Conservation (phyloP, 805 yeast species). For the Wickerhamomyces sydowiorum region DNA sequence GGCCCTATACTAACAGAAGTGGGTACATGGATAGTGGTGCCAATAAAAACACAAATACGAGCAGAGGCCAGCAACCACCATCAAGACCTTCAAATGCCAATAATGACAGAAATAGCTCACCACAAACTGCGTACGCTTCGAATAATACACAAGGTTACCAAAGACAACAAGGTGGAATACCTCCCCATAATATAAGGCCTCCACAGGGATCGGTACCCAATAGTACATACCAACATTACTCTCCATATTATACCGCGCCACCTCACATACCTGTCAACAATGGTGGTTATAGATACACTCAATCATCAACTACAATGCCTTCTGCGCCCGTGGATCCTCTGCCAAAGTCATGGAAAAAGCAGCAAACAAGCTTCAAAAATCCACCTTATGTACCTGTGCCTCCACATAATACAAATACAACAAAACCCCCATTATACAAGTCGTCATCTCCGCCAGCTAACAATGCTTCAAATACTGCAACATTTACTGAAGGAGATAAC, state of each 20-base stretch:
- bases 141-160: background rate
- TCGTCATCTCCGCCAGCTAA: no score
- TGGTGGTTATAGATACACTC: background rate
- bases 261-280: background rate
- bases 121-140: no score
- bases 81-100: background rate
- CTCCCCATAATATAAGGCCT: background rate
- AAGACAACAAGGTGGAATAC: background rate
- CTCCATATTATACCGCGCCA: background rate
- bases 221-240: background rate
- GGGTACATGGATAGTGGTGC: no score
- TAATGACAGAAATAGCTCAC: background rate
- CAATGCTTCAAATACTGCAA: no score
- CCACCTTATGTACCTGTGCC: background rate
- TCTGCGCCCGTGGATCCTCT: background rate
- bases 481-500: no score
- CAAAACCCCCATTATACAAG: no score
- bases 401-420: background rate
- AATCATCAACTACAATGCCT: background rate
- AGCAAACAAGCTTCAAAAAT: background rate
- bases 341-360: conserved; percentile 9
- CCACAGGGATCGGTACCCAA: no score
- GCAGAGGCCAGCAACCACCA: no score
- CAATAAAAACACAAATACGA: no score
- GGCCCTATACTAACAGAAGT: no score